Evolutionary conservation across 2,329 filamentous ascomycete species (phyloP), one percentile per base, ranked within the genome.

Genomic region (Beauveria medogensis): DNA sequence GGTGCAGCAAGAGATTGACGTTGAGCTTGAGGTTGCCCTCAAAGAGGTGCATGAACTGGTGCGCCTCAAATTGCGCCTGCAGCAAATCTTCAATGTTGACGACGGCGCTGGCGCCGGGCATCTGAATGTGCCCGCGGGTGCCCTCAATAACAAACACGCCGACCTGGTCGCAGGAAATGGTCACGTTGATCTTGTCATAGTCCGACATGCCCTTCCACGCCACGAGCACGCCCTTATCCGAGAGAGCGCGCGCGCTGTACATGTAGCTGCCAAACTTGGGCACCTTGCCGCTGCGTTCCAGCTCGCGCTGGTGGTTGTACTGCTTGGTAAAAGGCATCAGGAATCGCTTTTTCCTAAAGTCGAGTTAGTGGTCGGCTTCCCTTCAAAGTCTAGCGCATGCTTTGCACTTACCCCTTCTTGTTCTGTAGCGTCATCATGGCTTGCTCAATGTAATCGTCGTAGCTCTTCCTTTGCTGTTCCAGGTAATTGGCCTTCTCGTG

Each of bases 371-470:
- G 60, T 60, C 55, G 60, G 16, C 16, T 24, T 24, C 9, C 1
- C 14, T 2, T 26, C 8, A 53, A 60, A 60, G 16, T 24, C 43
- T 26, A 40, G 44, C 48, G 51, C 43, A 52, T 37, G 8, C 55
- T 59, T 53, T 24, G 18, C 5, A 74, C 82, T 72, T 81, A 88
- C 84, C 89, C 92, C 76, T 97, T 97, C 75, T 97, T 96, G 76
- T 90, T 96, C 74, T 97, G 94, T 62, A 99, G 80, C 5, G 95
- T 99, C 63, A 92, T 83, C 91, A 99, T 97, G 54, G 94, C 93
- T 74, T 96, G 92, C 77, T 99, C 95, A 70, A 99, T 96, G 75
- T 99, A 99, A 77, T 99, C 92, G 72, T 99, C 96, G 77, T 99
- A 99, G 65, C 88, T 94, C 80, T 96, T 96, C 63, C 96, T 85